Conservation (phyloP, 345 rosid genomes). For the Syzygium aqueum region DNA sequence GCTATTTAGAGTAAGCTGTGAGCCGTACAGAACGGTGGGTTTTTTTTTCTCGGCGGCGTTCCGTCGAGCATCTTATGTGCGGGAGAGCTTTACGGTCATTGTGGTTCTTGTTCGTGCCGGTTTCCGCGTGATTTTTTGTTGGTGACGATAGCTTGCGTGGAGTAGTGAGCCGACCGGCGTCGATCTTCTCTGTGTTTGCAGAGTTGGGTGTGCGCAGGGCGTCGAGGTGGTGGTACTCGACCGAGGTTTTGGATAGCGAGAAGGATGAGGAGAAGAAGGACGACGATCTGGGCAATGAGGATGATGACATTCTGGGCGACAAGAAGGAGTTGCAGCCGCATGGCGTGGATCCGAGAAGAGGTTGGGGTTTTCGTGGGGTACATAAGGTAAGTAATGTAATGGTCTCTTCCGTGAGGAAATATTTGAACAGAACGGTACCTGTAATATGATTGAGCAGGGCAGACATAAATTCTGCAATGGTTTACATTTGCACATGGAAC, state of each 20-base stretch:
- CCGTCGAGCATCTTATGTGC: not conserved
- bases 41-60: not conserved
- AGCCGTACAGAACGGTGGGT: not conserved
- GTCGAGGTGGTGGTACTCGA: conserved; percentile 28
- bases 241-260: conserved; percentile 9
- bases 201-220: conserved; percentile 17
- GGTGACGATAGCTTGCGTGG: not conserved
- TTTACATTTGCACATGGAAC: not conserved
- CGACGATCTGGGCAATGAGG: conserved; percentile 19
- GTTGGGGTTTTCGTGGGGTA: conserved; percentile 93
- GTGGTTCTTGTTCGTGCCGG: not conserved
- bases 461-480: not conserved
- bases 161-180: not conserved
- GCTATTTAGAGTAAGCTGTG: not conserved
- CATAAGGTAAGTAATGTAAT: conserved; percentile 46
- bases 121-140: not conserved
- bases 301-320: conserved; percentile 23
- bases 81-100: not conserved
- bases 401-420: not conserved
- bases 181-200: conserved; percentile 3
- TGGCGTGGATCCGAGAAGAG: conserved; percentile 85
- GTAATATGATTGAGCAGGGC: not conserved
- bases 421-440: not conserved
- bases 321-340: conserved; percentile 60
- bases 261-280: conserved; percentile 9